Evolutionary conservation across 2,329 filamentous ascomycete genomes (phyloP), one percentile per base, ranked within the genome.

Genomic region (Zymoseptoria crescenta): DNA sequence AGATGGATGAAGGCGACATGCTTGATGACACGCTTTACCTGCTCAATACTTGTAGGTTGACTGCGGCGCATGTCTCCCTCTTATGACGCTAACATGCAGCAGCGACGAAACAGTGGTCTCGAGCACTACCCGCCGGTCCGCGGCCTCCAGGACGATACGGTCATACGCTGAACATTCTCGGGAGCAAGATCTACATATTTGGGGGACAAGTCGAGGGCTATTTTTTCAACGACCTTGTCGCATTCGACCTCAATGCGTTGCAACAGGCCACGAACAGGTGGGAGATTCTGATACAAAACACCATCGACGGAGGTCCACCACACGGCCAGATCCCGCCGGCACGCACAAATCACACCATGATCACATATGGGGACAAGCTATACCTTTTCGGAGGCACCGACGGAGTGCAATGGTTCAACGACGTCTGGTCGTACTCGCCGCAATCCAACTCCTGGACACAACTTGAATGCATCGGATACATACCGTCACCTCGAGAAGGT

Each of bases 371-470:
- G 62, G 94, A 99, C 72, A 94, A 89, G 75, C 84, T 99, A 72
- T 99, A 93, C 71, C 79, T 99, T n/a, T 99, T 99, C 72, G 94
- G 94, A 67, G 94, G 94, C 63, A 99, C 94, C 1, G 96, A 99
- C 72, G 94, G 94, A 49, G 84, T 92, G 58, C 86, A 89, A 69
- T 99, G 94, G 95, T 99, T 97, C 78, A 99, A 97, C 73, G 94
- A 99, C 72, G 94, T 99, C 53, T 99, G 94, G 94, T 90, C 87
- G 56, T 99, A 94, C 73, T 93, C 96, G 69, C 89, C 92, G 7
- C 81, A 85, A 57, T 78, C 83, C 52, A 96, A 96, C 73, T 78
- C 82, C 58, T 99, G 94, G 94, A 78, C 85, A 8, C 88, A 95
- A 72, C 81, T 96, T 58, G 93, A 97, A 70, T 99, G 94, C 73